These are phyloP conservation scores for Saussurea involucrata DNA, from an alignment of 129 eudicot genomes.

Conservation along the genomic window DNA sequence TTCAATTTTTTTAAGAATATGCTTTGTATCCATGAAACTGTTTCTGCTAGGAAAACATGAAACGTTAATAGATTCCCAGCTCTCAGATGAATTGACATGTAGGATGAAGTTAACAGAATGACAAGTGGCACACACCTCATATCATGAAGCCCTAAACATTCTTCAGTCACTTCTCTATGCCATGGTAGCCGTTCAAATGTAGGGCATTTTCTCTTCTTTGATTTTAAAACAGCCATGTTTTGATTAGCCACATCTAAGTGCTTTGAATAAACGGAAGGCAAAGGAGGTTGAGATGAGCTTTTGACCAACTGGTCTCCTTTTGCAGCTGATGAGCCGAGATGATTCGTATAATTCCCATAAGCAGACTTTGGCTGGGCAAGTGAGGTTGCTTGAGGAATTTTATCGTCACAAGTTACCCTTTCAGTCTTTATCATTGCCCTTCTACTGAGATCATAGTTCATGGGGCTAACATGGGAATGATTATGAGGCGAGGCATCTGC, in stretches of 20 bases:
- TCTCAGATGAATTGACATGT: neutral
- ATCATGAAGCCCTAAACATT: constrained; percentile 28
- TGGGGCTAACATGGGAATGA: constrained; percentile 19
- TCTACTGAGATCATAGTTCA: constrained; percentile 22
- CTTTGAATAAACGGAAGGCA: constrained; percentile 21
- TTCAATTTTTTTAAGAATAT: neutral
- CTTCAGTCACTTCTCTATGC: constrained; percentile 51
- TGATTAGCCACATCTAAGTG: constrained; percentile 26
- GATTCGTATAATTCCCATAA: neutral
- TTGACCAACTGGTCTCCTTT: too few species aligned
- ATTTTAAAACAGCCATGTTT: constrained; percentile 25
- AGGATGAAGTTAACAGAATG: neutral
- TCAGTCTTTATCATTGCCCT: constrained; percentile 16
- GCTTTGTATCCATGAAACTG: too few species aligned
- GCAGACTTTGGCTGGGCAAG: constrained; percentile 5
- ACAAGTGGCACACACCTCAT: constrained; percentile 35
- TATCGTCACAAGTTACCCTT: constrained; percentile 9
- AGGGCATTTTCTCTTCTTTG: constrained; percentile 58
- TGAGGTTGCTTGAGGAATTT: constrained; percentile 32
- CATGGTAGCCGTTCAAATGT: constrained; percentile 41
- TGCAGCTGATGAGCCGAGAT: neutral
- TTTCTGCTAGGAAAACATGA: neutral
- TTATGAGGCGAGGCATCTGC: constrained; percentile 19
- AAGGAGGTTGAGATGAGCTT: neutral
- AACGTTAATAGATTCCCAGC: neutral